Evolutionary conservation across 768 basidiomycete genomes (phyloP).

Genomic region (Psilocybe sp.): DNA sequence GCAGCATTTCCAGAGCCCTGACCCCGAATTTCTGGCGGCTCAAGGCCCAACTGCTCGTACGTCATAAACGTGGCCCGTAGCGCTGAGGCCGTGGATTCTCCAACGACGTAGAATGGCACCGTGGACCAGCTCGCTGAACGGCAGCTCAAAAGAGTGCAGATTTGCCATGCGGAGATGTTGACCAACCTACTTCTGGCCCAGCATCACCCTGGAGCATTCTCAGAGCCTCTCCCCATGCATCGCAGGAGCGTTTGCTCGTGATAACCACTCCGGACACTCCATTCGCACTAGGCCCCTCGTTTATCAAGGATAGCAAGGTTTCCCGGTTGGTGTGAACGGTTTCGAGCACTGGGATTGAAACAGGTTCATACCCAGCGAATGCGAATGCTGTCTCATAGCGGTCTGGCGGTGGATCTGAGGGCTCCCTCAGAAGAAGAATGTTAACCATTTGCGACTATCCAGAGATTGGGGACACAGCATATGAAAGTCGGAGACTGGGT

Average conservation of each 20-base stretch:
- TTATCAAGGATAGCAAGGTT: conserved; percentile 40
- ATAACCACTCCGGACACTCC: conserved; percentile 61
- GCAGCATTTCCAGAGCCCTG: conserved; percentile 65
- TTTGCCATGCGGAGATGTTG: neutral
- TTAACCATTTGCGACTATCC: conserved; percentile 23
- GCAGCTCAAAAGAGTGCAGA: conserved; percentile 1
- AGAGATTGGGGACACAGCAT: too few relatives aligned
- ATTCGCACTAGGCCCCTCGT: conserved; percentile 28
- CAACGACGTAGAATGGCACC: conserved; percentile 79
- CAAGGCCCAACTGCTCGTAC: conserved; percentile 7
- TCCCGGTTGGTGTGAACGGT: conserved; percentile 53
- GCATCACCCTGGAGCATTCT: conserved; percentile 13
- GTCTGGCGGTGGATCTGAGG: conserved; percentile 42
- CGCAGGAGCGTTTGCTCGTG: conserved; percentile 76
- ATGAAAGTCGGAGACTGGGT: too few relatives aligned
- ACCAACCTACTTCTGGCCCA: conserved; percentile 17
- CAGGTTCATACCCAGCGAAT: conserved; percentile 43
- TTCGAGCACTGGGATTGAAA: conserved; percentile 73
- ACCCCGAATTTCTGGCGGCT: conserved; percentile 31
- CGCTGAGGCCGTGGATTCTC: conserved; percentile 55
- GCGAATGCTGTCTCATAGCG: conserved; percentile 55
- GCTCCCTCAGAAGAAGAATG: conserved; percentile 43
- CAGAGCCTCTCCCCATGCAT: conserved; percentile 60
- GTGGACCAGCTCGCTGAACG: conserved; percentile 45
- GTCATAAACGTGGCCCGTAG: conserved; percentile 31